Evolutionary conservation across 2,329 filamentous ascomycete species (phyloP).

Genomic region (Colletotrichum nymphaeae): DNA sequence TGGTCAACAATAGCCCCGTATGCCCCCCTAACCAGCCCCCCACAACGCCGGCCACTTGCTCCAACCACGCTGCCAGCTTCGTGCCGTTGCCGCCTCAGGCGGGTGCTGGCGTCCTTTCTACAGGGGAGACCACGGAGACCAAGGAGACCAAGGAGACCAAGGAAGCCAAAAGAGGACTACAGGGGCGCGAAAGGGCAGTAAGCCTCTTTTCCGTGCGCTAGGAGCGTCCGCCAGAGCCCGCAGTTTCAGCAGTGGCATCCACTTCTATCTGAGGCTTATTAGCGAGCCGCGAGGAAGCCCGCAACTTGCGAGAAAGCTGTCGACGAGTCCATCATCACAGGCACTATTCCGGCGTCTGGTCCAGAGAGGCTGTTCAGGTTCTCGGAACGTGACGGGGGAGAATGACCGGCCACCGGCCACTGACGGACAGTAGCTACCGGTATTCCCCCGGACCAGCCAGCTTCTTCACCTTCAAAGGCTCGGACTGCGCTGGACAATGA

Average conservation of each 20-base stretch:
- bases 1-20: conserved; percentile 6
- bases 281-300: no score
- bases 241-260: conserved; percentile 26
- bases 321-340: no score
- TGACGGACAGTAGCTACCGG: no score
- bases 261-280: neutral
- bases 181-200: conserved; percentile 1
- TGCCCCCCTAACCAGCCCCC: conserved; percentile 13
- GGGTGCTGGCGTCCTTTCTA: conserved; percentile 10
- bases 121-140: neutral
- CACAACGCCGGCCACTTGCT: conserved; percentile 10
- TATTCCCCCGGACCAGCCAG: neutral
- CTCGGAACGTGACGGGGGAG: no score
- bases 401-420: no score
- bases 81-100: conserved; percentile 23
- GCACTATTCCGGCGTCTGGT: neutral
- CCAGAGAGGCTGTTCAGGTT: neutral
- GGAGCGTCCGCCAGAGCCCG: conserved; percentile 18
- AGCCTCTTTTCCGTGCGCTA: conserved; percentile 24
- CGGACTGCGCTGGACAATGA: neutral
- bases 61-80: conserved; percentile 5
- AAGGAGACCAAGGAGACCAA: neutral
- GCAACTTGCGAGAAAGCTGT: no score
- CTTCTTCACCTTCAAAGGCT: neutral
- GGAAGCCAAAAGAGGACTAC: neutral